phyloP scores from a whole-genome alignment of 805 yeast genomes.

The Starmerella ratchasimensis region DNA sequence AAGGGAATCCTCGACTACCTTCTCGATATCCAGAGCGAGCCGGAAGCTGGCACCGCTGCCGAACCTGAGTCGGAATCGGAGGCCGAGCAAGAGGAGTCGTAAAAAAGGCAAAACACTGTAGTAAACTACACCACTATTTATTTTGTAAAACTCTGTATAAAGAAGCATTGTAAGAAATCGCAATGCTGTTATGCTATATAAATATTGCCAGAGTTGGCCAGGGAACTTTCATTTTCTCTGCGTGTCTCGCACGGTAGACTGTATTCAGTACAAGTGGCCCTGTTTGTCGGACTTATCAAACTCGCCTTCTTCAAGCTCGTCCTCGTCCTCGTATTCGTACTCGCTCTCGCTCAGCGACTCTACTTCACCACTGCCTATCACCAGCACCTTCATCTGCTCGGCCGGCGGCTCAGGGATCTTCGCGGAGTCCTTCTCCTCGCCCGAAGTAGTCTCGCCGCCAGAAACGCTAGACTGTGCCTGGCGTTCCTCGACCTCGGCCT shows the following conservation, averaged over 20 bases:
- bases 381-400: slow-evolving; percentile 13
- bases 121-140: no score
- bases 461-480: no score
- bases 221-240: no score
- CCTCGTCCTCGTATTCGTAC: slow-evolving; percentile 6
- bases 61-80: slow-evolving; percentile 23
- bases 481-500: slow-evolving; percentile 23
- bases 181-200: no score
- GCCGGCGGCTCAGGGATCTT: no score
- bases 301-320: slow-evolving; percentile 8
- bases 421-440: slow-evolving; percentile 21
- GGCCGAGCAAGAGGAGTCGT: slow-evolving; percentile 27
- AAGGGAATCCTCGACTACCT: slow-evolving; percentile 48
- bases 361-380: slow-evolving; percentile 20
- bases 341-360: slow-evolving; percentile 12
- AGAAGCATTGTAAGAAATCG: no score
- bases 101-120: no score
- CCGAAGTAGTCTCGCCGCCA: slow-evolving; percentile 23
- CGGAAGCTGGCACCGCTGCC: slow-evolving; percentile 7
- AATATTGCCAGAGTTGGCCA: no score
- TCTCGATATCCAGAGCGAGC: slow-evolving; percentile 22
- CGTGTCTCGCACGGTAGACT: no score
- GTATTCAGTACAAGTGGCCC: no score
- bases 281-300: no score
- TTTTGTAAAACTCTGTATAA: no score